Conservation (phyloP, 2,329 filamentous ascomycete species). For the Colletotrichum echinochloae region DNA sequence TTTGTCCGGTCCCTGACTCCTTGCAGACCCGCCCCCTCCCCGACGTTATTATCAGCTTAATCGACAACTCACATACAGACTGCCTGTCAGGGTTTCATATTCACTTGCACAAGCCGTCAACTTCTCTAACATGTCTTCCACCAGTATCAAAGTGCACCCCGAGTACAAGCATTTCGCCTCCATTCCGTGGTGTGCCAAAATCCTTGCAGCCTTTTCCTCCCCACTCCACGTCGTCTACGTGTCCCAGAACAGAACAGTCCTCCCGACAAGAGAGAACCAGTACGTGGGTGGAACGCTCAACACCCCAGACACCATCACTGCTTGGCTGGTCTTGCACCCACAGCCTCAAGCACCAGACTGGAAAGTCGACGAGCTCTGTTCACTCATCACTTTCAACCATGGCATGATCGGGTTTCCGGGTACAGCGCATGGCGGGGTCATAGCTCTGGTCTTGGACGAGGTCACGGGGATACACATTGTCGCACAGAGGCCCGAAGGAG, state of each 20-base stretch:
- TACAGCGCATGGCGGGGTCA: conserved; percentile 53
- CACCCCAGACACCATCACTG: conserved; percentile 46
- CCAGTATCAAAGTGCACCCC: conserved; percentile 15
- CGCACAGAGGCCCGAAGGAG: conserved; percentile 50
- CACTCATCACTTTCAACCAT: conserved; percentile 50
- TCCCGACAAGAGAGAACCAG: conserved; percentile 44
- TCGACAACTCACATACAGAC: too few species aligned
- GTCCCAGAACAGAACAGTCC: conserved; percentile 29
- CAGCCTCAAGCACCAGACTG: conserved; percentile 41
- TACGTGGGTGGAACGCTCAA: conserved; percentile 52
- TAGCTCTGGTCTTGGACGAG: conserved; percentile 54
- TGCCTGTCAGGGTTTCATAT: not conserved
- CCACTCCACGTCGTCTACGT: conserved; percentile 29
- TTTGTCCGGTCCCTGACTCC: too few species aligned
- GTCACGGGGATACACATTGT: conserved; percentile 52
- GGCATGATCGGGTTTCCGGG: conserved; percentile 50
- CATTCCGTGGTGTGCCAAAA: conserved; percentile 52
- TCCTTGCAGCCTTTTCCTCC: conserved; percentile 47
- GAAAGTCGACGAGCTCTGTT: conserved; percentile 47
- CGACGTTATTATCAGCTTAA: not conserved
- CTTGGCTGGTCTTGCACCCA: conserved; percentile 53
- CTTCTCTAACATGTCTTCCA: conserved; percentile 13
- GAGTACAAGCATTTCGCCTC: conserved; percentile 49
- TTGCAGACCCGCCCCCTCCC: too few species aligned
- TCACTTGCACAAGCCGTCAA: not conserved